phyloP scores from a whole-genome alignment of 1,284 basidiomycete genomes.

The Clitocybe nebularis region DNA sequence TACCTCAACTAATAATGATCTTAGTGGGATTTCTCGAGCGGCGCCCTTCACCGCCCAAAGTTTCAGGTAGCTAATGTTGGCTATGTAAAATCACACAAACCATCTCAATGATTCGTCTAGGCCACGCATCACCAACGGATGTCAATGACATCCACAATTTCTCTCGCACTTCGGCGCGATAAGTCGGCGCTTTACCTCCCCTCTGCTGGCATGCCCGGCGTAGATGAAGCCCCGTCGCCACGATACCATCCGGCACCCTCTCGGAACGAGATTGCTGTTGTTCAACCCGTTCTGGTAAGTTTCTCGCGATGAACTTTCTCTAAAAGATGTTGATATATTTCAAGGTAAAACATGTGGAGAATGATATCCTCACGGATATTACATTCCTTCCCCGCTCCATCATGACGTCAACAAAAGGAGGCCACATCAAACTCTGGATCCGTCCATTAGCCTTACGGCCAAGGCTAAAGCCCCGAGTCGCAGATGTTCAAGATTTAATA shows the following conservation, averaged over 20 bases:
- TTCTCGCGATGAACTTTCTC: background rate
- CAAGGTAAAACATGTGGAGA: slow-evolving; percentile 76
- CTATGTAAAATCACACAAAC: background rate
- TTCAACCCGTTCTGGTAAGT: slow-evolving; percentile 87
- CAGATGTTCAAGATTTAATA: slow-evolving; percentile 17
- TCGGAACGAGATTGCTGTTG: slow-evolving; percentile 82
- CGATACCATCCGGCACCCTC: slow-evolving; percentile 85
- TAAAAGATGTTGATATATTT: slow-evolving; percentile 9
- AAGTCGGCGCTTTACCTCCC: slow-evolving; percentile 56
- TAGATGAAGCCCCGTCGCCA: slow-evolving; percentile 34
- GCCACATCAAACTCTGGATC: slow-evolving; percentile 80
- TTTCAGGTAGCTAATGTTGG: slow-evolving; percentile 33
- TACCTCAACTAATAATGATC: slow-evolving; percentile 5
- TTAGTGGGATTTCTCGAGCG: slow-evolving; percentile 90
- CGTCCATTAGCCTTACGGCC: slow-evolving; percentile 56
- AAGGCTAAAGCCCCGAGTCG: slow-evolving; percentile 24
- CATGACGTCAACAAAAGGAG: slow-evolving; percentile 71
- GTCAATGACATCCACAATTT: slow-evolving; percentile 73
- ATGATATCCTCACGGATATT: slow-evolving; percentile 69
- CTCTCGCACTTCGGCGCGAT: slow-evolving; percentile 60
- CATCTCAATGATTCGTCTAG: slow-evolving; percentile 3
- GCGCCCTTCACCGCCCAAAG: slow-evolving; percentile 73
- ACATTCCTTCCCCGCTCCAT: slow-evolving; percentile 71
- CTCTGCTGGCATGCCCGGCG: slow-evolving; percentile 29
- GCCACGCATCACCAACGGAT: slow-evolving; percentile 63